Base-by-base conservation (phyloP, 345 rosid species). In the Corchorus olitorius region DNA sequence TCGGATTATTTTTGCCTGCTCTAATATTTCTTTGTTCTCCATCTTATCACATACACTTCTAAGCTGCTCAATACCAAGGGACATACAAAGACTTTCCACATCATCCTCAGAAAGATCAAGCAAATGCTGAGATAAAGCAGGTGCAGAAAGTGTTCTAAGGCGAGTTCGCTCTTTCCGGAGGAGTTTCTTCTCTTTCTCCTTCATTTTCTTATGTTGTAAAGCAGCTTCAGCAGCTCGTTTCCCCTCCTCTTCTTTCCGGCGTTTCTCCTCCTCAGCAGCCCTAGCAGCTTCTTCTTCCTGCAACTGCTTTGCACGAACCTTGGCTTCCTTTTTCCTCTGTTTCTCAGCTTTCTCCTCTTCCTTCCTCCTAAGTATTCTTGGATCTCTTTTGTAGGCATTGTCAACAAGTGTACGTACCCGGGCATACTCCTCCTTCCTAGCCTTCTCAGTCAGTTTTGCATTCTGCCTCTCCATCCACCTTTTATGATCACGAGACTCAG, bases 391-490 rank as follows among this genome's bases (percentile, higher is more conserved):
- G 78, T 97, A 92, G 0, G 99, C 97, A 84, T 91, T 94, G 84
- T 91, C 99, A 72, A 97, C 94, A 77, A 97, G 99, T 16, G 88
- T 63, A 17, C 97, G 92, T 20, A 97, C 78, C 22, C 99, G 82
- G 46, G 83, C 97, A 88, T 94, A 92, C 68, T 97, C 99, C 85
- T 97, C 97, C 85, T 91, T 97, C 76, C 98, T 88, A 50, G 97
- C 97, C 84, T 88, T 94, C 58, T 84, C 99, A 1, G 98, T 72
- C 8, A 87, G 89, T 76, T 89, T 94, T 4, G 91, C 90, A 82
- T 97, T 97, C 87, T 97, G 98, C 88, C 97, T 92, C 88, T 97
- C 99, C 97, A 97, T 94, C 99, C 99, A 97, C 81, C 99, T 94
- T 83, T 79, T 92, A 64, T 97, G 98, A 63, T 97, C 98, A 76